A percentile compares a stretch with the other conserved stretches of the same genome.
These are phyloP conservation scores for Backusella westeae DNA, from an alignment of 192 early-diverging fungal species.

Conservation along the genomic window DNA sequence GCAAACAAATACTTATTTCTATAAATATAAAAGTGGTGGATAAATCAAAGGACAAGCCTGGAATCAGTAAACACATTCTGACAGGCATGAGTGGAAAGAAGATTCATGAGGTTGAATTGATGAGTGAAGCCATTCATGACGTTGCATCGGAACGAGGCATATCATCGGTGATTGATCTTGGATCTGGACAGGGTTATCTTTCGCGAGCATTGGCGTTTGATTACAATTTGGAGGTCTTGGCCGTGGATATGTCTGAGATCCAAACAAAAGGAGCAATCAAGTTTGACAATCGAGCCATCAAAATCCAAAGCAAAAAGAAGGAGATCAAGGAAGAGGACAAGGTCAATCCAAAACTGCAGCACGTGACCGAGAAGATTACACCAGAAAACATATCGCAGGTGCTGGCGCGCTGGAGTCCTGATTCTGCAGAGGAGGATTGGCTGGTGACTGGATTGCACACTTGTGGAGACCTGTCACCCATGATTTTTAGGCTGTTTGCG, in stretches of 20 bases:
- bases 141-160: conserved; percentile 44
- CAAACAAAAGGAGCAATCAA: conserved; percentile 71
- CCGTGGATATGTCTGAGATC: conserved; percentile 62
- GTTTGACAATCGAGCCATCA: conserved; percentile 50
- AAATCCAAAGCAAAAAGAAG: conserved; percentile 16
- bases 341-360: conserved; percentile 32
- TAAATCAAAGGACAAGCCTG: neutral
- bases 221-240: conserved; percentile 62
- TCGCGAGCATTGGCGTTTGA: conserved; percentile 64
- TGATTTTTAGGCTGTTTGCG: conserved; percentile 65
- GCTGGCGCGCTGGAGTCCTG: conserved; percentile 23
- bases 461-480: conserved; percentile 80
- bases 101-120: conserved; percentile 60
- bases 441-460: conserved; percentile 81
- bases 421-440: conserved; percentile 41
- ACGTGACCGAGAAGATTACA: conserved; percentile 45
- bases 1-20: neutral
- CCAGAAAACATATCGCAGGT: conserved; percentile 41
- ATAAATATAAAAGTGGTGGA: neutral
- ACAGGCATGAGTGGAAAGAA: conserved; percentile 75
- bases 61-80: conserved; percentile 52
- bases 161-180: conserved; percentile 63
- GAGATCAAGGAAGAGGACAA: conserved; percentile 32
- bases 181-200: conserved; percentile 77
- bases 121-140: conserved; percentile 56